Base-by-base conservation (phyloP, 2,329 filamentous ascomycete genomes). In the Escovopsis sp. region DNA sequence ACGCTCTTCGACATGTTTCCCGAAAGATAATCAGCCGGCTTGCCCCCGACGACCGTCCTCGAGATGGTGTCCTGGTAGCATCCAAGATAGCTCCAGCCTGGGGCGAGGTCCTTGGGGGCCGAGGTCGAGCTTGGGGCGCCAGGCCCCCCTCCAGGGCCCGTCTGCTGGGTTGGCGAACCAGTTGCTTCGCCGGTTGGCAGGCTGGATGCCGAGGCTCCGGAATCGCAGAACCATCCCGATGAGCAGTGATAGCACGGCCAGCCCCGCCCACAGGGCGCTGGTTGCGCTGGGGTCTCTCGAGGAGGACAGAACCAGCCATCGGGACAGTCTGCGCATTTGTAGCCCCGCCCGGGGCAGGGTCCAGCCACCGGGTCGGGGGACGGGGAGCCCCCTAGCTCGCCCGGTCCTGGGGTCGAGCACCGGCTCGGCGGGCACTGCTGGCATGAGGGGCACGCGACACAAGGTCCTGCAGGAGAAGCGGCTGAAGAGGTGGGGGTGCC, bases 1-100 rank as follows among this genome's bases (percentile, higher is more conserved):
- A 48, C 56, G 37, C 60, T 53, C 4, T 68, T 57, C 2, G 65
- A 70, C 60, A 72, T 69, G 39, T 48, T 35, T 16, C 48, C 48
- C 10, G 39, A 43, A 7, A 53, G 39, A 31, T 46, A 48, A 14
- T 51, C 46, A 11, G 45, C 37, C 3, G 49, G 47, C 15, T 45
- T 44, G 10, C 43, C 35, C 18, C 46, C 45, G 9, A 42, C 31
- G 17, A 50, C 33, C 4, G 39, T 45, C 31, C 48, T 41, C 17
- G 41, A 40, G 8, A 46, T 39, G 7, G 38, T 39, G 32, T 56
- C 53, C 33, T 48, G 47, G 34, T 54, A 54, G 35, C 53, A 56
- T 13, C 53, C 53, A 9, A 56, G 26, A 35, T 54, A 46, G 11
- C 27, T 39, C 53, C 53, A 56, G 23, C 39, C 43, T 33, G 2